Conservation (phyloP, 805 yeast genomes). For the Pichia membranifaciens region DNA sequence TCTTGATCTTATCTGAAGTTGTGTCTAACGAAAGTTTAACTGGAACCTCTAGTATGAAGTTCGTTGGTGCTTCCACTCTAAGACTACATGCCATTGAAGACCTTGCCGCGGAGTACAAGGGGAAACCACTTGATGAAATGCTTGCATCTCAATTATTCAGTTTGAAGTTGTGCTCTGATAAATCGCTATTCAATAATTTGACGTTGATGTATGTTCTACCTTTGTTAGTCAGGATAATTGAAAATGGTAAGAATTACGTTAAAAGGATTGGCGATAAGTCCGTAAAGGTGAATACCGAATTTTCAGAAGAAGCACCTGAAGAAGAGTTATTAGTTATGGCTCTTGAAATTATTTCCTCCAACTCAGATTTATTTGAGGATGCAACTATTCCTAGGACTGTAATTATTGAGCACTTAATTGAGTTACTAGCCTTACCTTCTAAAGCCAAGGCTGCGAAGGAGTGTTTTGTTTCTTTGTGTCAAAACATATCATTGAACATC, state of each 20-base stretch:
- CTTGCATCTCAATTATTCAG: conserved; percentile 67
- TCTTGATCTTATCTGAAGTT: conserved; percentile 48
- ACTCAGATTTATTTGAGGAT: conserved; percentile 63
- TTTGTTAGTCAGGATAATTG: conserved; percentile 59
- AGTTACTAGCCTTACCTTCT: conserved; percentile 65
- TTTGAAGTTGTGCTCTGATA: conserved; percentile 68
- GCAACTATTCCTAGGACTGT: conserved; percentile 62
- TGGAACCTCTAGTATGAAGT: conserved; percentile 40
- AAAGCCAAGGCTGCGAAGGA: conserved; percentile 81
- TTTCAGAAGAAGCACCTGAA: conserved; percentile 76
- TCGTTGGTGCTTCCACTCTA: conserved; percentile 66
- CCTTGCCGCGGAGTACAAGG: conserved; percentile 40
- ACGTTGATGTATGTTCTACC: conserved; percentile 75
- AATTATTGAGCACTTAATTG: conserved; percentile 55
- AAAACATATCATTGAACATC: conserved; percentile 62
- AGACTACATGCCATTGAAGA: conserved; percentile 45
- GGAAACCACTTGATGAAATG: conserved; percentile 49
- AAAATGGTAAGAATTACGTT: conserved; percentile 56
- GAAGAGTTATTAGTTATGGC: conserved; percentile 81
- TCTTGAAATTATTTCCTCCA: conserved; percentile 65
- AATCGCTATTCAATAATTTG: conserved; percentile 59
- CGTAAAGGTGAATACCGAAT: conserved; percentile 51
- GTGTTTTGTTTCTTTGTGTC: conserved; percentile 71
- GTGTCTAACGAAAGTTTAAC: conserved; percentile 38
- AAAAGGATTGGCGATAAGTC: conserved; percentile 46